phyloP scores from a whole-genome alignment of 2,329 filamentous ascomycete genomes.

The Alternaria triticina region DNA sequence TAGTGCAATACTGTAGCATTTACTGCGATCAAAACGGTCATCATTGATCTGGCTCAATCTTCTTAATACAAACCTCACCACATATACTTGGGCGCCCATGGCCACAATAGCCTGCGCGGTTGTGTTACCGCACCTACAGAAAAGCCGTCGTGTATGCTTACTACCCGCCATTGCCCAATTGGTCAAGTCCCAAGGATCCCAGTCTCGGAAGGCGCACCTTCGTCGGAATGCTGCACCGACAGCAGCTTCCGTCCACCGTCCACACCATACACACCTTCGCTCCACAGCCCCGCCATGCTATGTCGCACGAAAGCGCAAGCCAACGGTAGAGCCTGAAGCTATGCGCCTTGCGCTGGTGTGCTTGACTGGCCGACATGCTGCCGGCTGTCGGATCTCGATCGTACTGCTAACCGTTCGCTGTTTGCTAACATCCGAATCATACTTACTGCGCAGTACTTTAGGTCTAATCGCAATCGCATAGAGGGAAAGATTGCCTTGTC shows the following conservation, averaged over 20 bases:
- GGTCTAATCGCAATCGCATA: neutral
- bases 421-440: neutral
- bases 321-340: neutral
- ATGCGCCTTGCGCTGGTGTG: constrained; percentile 1
- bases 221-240: constrained; percentile 11
- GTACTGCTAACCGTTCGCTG: neutral
- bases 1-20: constrained; percentile 5
- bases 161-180: constrained; percentile 10
- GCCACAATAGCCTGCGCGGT: neutral
- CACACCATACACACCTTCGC: neutral
- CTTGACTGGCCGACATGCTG: constrained; percentile 1
- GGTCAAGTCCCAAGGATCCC: neutral
- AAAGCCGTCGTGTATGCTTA: neutral
- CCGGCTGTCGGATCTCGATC: constrained; percentile 2
- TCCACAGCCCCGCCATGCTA: constrained; percentile 21
- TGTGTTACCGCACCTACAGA: neutral
- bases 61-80: neutral
- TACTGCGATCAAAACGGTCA: neutral
- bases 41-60: neutral
- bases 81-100: neutral
- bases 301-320: neutral
- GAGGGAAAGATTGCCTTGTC: neutral
- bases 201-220: constrained; percentile 28
- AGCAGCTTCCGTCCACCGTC: constrained; percentile 20
- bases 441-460: neutral